Conservation (phyloP, 192 early-diverging fungal species). For the Geranomyces michiganensis region DNA sequence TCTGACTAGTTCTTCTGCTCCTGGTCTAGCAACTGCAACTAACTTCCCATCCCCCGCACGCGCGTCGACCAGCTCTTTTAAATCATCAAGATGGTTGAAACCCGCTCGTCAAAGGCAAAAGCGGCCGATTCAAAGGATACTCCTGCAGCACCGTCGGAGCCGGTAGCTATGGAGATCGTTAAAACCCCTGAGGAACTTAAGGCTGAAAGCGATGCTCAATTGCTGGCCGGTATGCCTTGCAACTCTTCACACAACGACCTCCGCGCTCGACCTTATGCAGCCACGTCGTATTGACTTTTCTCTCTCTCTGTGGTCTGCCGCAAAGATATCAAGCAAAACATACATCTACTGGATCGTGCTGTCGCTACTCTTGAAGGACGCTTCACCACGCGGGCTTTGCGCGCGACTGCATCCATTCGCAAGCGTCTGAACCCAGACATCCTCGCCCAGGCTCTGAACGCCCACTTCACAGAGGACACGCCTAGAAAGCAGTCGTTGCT, state of each 20-base stretch:
- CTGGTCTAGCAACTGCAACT: too few species aligned
- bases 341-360: conserved; percentile 79
- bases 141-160: neutral
- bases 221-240: conserved; percentile 37
- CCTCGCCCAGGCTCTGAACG: conserved; percentile 54
- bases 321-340: conserved; percentile 85
- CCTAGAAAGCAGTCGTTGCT: conserved; percentile 16
- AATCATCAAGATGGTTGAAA: conserved; percentile 20
- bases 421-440: conserved; percentile 72
- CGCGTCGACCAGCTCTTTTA: neutral
- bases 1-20: too few species aligned
- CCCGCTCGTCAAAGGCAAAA: conserved; percentile 26
- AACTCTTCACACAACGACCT: neutral
- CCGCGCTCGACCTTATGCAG: neutral
- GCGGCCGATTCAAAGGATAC: neutral
- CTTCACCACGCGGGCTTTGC: conserved; percentile 85
- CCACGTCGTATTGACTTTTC: neutral
- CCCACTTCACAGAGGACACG: conserved; percentile 30
- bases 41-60: too few species aligned
- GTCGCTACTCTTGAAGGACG: conserved; percentile 84
- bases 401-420: conserved; percentile 78
- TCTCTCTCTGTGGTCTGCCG: neutral
- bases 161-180: conserved; percentile 22
- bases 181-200: conserved; percentile 37
- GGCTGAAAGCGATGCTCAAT: conserved; percentile 20